Evolutionary conservation across 2,329 filamentous ascomycete genomes (phyloP), one percentile per base, ranked within the genome.

Genomic region (Exserohilum turcica): DNA sequence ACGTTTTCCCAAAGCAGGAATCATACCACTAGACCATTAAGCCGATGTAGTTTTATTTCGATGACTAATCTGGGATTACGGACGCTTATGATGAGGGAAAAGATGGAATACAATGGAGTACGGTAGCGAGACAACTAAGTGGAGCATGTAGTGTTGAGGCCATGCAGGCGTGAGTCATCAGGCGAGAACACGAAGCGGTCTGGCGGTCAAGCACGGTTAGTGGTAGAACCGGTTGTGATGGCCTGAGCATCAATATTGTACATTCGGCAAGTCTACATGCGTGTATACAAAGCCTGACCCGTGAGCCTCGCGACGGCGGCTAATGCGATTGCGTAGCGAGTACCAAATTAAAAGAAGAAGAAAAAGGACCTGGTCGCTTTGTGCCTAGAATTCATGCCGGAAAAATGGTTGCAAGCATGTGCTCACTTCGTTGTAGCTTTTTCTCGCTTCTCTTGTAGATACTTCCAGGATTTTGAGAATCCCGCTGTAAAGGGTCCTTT

Each of bases 401-500:
- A 35, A 44, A 4, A 24, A 21, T 15, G 8, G 5, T 2, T 31
- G 40, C 29, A 13, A 36, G 2, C 45, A 37, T 29, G 5, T 6
- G 2, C 16, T 64, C 52, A 68, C 46, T 67, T 69, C 54, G 67
- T 65, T 61, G 63, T 74, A 5, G 72, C 76, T 63, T 80, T 80
- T 27, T 68, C 67, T 38, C 78, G 65, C 81, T 99, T 99, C 73
- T 97, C 94, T 37, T 82, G 80, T 48, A 95, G 67, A 72, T 99
- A 99, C 57, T 86, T 84, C 78, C 84, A 82, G 5, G 87, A 88
- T 65, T 87, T 84, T 6, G 79, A 70, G 13, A 89, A 72, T 0
- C 94, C 95, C 0, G 89, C 87, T 2, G 92, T 97, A 38, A 97
- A 74, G 1, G 89, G 73, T 2, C 92, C 87, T 77, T 99, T 99